Evolutionary conservation across 352 stramenopile genomes (phyloP).

Genomic region (Globisporangium nodosum): DNA sequence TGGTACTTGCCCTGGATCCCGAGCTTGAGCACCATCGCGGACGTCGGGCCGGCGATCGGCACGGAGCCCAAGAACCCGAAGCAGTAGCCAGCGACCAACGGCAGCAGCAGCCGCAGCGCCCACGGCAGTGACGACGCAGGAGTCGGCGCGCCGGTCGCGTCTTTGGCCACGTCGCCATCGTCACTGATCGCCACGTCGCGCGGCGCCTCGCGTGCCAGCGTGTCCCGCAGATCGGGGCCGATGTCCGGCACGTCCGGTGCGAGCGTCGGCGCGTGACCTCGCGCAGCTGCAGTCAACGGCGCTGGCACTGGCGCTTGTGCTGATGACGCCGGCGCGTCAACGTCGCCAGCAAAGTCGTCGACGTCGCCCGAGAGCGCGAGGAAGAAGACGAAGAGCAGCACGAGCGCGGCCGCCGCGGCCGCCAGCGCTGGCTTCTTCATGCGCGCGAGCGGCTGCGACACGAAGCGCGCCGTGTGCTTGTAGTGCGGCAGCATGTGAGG

Average conservation of each 20-base stretch:
- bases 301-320: slow-evolving; percentile 3
- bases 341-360: slow-evolving; percentile 1
- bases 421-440: slow-evolving; percentile 51
- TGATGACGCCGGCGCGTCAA: slow-evolving; percentile 1
- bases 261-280: neutral
- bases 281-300: neutral
- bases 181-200: neutral
- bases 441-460: slow-evolving; percentile 46
- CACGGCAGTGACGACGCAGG: slow-evolving; percentile 24
- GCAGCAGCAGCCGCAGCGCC: slow-evolving; percentile 58
- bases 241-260: neutral
- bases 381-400: slow-evolving; percentile 58
- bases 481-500: slow-evolving; percentile 48
- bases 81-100: slow-evolving; percentile 70
- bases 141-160: neutral
- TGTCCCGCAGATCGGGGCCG: neutral
- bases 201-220: neutral
- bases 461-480: slow-evolving; percentile 58
- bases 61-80: slow-evolving; percentile 86
- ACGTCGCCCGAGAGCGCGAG: slow-evolving; percentile 22
- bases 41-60: slow-evolving; percentile 77
- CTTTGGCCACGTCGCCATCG: neutral
- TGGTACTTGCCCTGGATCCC: slow-evolving; percentile 86
- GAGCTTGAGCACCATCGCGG: slow-evolving; percentile 84
- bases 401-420: slow-evolving; percentile 24